These are phyloP conservation scores for Calonectria pteridis DNA, from an alignment of 2,329 filamentous ascomycete genomes.

Conservation along the genomic window DNA sequence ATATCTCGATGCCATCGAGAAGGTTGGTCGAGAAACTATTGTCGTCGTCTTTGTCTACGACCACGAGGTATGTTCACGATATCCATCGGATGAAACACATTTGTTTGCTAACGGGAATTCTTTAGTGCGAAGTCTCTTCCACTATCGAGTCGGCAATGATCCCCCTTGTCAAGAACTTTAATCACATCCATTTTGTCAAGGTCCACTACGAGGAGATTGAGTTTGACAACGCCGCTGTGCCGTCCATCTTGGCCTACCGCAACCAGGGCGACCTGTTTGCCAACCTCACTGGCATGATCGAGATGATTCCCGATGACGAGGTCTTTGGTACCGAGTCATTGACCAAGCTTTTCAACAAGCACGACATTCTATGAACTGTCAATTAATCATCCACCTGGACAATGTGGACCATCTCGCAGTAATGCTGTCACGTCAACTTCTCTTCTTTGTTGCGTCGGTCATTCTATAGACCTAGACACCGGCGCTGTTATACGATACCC, in stretches of 20 bases:
- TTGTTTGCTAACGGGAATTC: conserved; percentile 45
- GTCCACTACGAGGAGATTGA: conserved; percentile 93
- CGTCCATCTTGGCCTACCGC: conserved; percentile 89
- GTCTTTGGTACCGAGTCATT: conserved; percentile 68
- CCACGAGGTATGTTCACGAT: conserved; percentile 74
- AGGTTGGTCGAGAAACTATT: conserved; percentile 81
- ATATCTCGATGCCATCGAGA: conserved; percentile 97
- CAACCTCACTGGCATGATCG: conserved; percentile 87
- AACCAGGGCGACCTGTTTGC: conserved; percentile 90
- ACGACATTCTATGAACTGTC: conserved; percentile 62
- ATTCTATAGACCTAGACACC: conserved; percentile 22
- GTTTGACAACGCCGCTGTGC: conserved; percentile 89
- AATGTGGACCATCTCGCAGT: conserved; percentile 29
- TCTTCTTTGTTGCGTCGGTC: conserved; percentile 21
- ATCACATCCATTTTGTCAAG: conserved; percentile 87
- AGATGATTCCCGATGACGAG: conserved; percentile 82
- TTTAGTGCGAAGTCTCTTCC: conserved; percentile 81
- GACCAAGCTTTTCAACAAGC: conserved; percentile 63
- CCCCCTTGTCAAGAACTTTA: conserved; percentile 78
- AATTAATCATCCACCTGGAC: conserved; percentile 10
- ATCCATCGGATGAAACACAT: conserved; percentile 25
- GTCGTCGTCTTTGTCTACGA: conserved; percentile 97
- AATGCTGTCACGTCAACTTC: conserved; percentile 44
- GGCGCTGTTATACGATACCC: conserved; percentile 44
- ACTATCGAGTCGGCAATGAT: conserved; percentile 83